phyloP scores from a whole-genome alignment of 2,329 filamentous ascomycete species.

The Cercospora sojina region DNA sequence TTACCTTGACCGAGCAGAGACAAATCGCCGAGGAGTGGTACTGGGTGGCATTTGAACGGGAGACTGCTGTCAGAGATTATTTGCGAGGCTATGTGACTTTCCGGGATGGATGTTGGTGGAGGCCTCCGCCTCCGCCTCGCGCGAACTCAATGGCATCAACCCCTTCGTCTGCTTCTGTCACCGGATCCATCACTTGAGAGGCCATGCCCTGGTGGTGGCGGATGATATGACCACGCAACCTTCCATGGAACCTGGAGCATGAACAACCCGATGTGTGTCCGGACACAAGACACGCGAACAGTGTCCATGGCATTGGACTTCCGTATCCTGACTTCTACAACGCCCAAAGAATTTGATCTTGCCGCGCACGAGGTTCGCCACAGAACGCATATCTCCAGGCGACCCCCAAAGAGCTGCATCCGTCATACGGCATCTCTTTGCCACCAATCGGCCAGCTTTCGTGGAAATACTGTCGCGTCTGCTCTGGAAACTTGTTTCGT shows the following conservation, averaged over 20 bases:
- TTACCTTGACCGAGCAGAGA: conserved; percentile 22
- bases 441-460: neutral
- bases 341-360: neutral
- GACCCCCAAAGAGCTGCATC: neutral
- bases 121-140: conserved; percentile 18
- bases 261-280: neutral
- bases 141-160: neutral
- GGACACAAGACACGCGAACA: neutral
- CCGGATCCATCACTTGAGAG: conserved; percentile 14
- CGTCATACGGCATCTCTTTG: neutral
- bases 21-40: conserved; percentile 31
- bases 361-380: neutral
- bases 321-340: no score
- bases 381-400: neutral
- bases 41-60: conserved; percentile 28
- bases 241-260: neutral
- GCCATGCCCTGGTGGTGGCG: neutral
- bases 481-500: neutral
- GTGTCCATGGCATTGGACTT: no score
- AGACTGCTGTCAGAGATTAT: conserved; percentile 29
- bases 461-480: neutral
- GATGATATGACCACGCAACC: neutral
- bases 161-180: conserved; percentile 12
- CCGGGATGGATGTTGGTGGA: conserved; percentile 26
- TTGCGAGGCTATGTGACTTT: conserved; percentile 26